These are phyloP conservation scores for Pseudomonodictys pantanalensis DNA, from an alignment of 495 filamentous ascomycete species.

Conservation along the genomic window DNA sequence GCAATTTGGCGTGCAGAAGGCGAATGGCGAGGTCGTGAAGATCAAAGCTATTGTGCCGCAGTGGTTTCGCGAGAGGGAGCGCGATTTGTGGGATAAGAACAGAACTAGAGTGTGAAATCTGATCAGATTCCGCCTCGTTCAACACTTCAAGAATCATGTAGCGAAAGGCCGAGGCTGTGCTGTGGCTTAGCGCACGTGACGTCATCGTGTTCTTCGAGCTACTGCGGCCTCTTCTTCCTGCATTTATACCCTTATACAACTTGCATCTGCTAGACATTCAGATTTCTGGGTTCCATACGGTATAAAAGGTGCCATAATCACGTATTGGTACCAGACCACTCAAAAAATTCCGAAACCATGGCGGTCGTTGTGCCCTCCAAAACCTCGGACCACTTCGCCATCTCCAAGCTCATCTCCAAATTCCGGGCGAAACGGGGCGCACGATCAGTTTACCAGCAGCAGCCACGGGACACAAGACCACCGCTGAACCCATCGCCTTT, in stretches of 20 bases:
- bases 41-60: constrained; percentile 84
- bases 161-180: too few species aligned
- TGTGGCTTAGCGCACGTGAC: constrained; percentile 23
- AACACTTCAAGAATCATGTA: too few species aligned
- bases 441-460: not conserved
- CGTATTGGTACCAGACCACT: too few species aligned
- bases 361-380: not conserved
- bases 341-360: not conserved
- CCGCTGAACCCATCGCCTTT: constrained; percentile 13
- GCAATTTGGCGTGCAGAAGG: constrained; percentile 56
- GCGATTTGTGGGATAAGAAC: constrained; percentile 21
- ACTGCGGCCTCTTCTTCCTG: too few species aligned
- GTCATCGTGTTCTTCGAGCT: too few species aligned
- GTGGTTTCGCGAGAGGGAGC: constrained; percentile 52
- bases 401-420: constrained; percentile 19
- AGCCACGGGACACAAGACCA: constrained; percentile 4
- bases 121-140: too few species aligned
- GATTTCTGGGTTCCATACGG: not conserved
- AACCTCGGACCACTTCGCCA: constrained; percentile 11
- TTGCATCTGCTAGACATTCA: not conserved
- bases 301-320: too few species aligned
- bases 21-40: constrained; percentile 32
- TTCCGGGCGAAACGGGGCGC: constrained; percentile 12
- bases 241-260: not conserved
- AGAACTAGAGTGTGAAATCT: not conserved